These are phyloP conservation scores for Pyricularia sp. DNA, from an alignment of 2,329 filamentous ascomycete genomes.

Conservation along the genomic window DNA sequence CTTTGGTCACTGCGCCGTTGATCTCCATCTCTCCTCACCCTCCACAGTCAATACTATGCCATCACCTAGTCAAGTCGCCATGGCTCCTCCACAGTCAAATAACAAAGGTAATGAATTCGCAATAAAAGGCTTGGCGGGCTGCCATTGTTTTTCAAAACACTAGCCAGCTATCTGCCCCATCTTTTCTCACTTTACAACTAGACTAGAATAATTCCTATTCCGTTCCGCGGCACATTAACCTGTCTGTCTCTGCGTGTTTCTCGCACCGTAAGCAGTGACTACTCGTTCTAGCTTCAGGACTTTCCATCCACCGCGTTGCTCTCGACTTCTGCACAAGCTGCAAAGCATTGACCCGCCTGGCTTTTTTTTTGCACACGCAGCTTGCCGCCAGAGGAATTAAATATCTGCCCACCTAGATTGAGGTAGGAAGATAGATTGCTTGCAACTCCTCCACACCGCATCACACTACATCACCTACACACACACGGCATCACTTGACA, in stretches of 20 bases:
- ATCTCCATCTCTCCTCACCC: not conserved
- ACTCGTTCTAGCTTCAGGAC: not conserved
- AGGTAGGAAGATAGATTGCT: not conserved
- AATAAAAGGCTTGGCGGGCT: not conserved
- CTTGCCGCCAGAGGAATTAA: not conserved
- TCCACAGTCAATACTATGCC: not conserved
- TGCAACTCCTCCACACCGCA: not conserved
- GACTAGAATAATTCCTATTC: not conserved
- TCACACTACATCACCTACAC: not conserved
- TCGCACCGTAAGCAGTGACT: not conserved
- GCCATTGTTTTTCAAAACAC: too few relatives aligned
- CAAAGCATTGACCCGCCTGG: not conserved
- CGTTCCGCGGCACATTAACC: not conserved
- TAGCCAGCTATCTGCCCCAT: not conserved
- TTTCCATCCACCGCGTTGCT: not conserved
- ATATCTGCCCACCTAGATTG: not conserved
- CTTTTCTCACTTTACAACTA: not conserved
- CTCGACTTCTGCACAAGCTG: not conserved
- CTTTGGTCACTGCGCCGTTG: not conserved
- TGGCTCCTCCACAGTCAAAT: not conserved
- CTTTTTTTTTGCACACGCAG: not conserved
- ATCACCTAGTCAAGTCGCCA: not conserved
- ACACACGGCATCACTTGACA: not conserved
- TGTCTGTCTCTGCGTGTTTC: not conserved
- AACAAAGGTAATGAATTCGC: not conserved